Conservation (phyloP, 1,139 yeast genomes). For the Geotrichum restrictum region DNA sequence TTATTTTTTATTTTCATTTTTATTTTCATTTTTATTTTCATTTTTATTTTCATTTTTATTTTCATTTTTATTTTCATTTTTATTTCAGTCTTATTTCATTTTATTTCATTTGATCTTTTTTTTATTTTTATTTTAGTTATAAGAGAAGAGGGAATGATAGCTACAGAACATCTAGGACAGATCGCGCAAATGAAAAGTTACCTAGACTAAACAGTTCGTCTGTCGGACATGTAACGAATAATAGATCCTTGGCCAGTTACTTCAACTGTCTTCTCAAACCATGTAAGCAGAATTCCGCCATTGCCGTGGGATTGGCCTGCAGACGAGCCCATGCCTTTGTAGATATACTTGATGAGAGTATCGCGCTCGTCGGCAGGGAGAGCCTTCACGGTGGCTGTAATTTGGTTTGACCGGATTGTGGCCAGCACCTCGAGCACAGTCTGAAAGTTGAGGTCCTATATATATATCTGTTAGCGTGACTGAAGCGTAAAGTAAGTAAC, state of each 20-base stretch:
- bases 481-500: not conserved
- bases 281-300: slow-evolving; percentile 78
- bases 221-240: slow-evolving; percentile 78
- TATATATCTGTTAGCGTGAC: not conserved
- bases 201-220: slow-evolving; percentile 59
- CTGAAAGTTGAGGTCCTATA: slow-evolving; percentile 43
- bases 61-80: slow-evolving; percentile 1
- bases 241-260: slow-evolving; percentile 85
- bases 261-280: slow-evolving; percentile 91
- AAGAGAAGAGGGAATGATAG: no score
- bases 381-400: slow-evolving; percentile 54
- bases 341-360: slow-evolving; percentile 75
- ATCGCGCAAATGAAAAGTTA: no score
- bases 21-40: not conserved
- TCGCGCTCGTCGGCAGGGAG: slow-evolving; percentile 68
- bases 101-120: not conserved
- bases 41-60: not conserved
- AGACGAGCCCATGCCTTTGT: slow-evolving; percentile 74
- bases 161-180: no score
- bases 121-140: not conserved
- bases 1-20: no score
- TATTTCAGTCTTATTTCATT: not conserved
- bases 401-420: slow-evolving; percentile 70
- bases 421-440: slow-evolving; percentile 73
- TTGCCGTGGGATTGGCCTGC: slow-evolving; percentile 68